Evolutionary conservation across 2,329 filamentous ascomycete genomes (phyloP).

Genomic region (Exutisphaerella laricina): DNA sequence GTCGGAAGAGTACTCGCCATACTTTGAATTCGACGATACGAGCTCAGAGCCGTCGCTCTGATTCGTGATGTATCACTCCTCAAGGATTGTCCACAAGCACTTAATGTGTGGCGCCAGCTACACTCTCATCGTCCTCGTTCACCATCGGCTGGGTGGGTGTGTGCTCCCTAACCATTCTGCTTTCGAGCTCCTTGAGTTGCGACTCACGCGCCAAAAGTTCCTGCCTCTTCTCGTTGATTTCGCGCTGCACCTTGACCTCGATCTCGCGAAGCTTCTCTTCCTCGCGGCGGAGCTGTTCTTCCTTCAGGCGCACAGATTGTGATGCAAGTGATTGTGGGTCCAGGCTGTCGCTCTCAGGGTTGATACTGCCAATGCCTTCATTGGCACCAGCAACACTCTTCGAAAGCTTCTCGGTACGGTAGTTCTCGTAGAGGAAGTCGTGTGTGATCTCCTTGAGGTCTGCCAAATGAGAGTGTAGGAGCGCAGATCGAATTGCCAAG

Average conservation of each 20-base stretch:
- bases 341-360: constrained; percentile 57
- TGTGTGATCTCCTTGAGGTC: constrained; percentile 99
- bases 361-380: constrained; percentile 55
- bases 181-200: constrained; percentile 97
- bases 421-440: constrained; percentile 99
- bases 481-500: constrained; percentile 89
- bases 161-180: constrained; percentile 73
- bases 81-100: not conserved
- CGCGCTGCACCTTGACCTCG: constrained; percentile 98
- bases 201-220: constrained; percentile 95
- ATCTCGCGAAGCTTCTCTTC: constrained; percentile 99
- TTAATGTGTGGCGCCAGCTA: constrained; percentile 22
- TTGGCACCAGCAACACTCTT: constrained; percentile 75
- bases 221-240: constrained; percentile 99
- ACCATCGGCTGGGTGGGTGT: constrained; percentile 22
- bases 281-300: constrained; percentile 96
- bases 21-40: not conserved
- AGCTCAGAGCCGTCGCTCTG: not conserved
- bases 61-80: not conserved
- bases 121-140: constrained; percentile 22
- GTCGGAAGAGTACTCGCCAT: not conserved
- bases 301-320: constrained; percentile 97
- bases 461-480: constrained; percentile 95
- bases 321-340: constrained; percentile 96
- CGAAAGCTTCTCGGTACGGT: constrained; percentile 99